Conservation (phyloP, 768 basidiomycete species). For the Lactarius sanguifluus region DNA sequence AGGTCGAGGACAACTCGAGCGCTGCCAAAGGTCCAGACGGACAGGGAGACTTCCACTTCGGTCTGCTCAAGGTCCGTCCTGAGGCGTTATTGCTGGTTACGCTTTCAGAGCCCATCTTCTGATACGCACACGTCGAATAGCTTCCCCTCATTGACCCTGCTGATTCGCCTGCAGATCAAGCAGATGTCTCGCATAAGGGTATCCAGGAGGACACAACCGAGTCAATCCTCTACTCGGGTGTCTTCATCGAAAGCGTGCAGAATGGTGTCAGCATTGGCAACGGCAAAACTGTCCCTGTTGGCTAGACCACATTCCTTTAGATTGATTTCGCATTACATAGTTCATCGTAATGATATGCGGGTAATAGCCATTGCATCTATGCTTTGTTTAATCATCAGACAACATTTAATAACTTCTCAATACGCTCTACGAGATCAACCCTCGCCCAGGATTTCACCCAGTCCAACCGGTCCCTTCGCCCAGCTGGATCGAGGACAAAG, state of each 20-base stretch:
- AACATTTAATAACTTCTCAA: constrained; percentile 28
- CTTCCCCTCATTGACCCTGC: constrained; percentile 51
- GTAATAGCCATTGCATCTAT: neutral
- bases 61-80: constrained; percentile 51
- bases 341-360: neutral
- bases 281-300: constrained; percentile 23
- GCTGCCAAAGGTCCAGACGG: constrained; percentile 44
- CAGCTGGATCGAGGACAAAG: constrained; percentile 38
- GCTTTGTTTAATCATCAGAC: neutral
- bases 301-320: neutral
- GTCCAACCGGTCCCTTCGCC: constrained; percentile 28
- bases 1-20: constrained; percentile 43
- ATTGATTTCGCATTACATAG: neutral
- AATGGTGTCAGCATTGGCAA: constrained; percentile 38
- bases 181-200: constrained; percentile 57
- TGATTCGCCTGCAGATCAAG: constrained; percentile 47
- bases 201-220: constrained; percentile 59
- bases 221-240: constrained; percentile 55
- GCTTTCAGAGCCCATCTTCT: neutral
- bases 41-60: constrained; percentile 62
- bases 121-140: constrained; percentile 34
- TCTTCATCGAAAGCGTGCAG: constrained; percentile 49
- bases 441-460: constrained; percentile 32
- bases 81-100: neutral
- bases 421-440: constrained; percentile 28